Evolutionary conservation across 2,329 filamentous ascomycete genomes (phyloP).

Genomic region (Myriosclerotinia duriaeana): DNA sequence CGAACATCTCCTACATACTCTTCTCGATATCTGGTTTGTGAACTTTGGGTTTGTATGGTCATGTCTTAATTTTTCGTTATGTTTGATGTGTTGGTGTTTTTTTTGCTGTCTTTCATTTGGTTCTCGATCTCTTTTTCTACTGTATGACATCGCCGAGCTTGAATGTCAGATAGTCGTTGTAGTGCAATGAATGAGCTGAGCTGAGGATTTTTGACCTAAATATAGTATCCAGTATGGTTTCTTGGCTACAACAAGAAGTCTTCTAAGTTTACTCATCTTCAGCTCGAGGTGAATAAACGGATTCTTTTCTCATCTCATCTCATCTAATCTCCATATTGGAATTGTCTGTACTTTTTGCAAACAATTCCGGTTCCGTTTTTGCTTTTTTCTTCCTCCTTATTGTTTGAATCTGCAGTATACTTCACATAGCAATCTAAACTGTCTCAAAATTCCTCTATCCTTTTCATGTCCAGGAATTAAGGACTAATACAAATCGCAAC

Average conservation of each 20-base stretch:
- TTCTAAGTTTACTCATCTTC: slow-evolving; percentile 11
- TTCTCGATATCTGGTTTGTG: not conserved
- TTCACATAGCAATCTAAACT: not conserved
- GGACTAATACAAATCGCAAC: not conserved
- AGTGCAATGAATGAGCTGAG: not conserved
- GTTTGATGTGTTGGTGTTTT: slow-evolving; percentile 7
- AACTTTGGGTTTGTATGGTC: not conserved
- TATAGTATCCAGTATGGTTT: not conserved
- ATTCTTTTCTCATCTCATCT: not conserved
- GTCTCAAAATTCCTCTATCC: not conserved
- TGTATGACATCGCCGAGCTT: not conserved
- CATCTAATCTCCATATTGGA: not conserved
- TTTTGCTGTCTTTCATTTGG: not conserved
- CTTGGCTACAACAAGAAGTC: slow-evolving; percentile 11
- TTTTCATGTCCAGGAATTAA: not conserved
- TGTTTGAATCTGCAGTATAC: not conserved
- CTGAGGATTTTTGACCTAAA: slow-evolving; percentile 1
- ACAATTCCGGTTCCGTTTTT: not conserved
- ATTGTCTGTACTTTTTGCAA: not conserved
- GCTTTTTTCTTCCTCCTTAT: not conserved
- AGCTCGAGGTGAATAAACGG: not conserved
- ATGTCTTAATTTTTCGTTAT: not conserved
- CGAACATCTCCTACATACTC: not conserved
- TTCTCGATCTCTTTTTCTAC: not conserved
- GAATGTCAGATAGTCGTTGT: not conserved